These are phyloP conservation scores for Sporisorium graminicola DNA, from an alignment of 1,284 basidiomycete species.

Conservation along the genomic window DNA sequence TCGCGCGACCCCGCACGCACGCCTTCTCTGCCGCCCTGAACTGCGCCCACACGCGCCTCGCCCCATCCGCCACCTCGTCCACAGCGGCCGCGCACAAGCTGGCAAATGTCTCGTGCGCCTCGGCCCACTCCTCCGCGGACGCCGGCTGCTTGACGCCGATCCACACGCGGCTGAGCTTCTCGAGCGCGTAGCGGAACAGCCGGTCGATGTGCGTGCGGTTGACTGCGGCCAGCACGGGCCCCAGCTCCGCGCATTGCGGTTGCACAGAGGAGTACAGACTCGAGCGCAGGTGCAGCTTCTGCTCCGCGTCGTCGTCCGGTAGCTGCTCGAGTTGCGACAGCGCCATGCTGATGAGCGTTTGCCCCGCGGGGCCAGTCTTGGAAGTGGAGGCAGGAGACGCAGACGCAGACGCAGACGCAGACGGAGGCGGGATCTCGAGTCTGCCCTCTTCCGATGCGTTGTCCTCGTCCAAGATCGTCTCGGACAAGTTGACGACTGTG, in stretches of 20 bases:
- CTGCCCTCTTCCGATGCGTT: slow-evolving; percentile 6
- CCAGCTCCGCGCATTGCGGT: not conserved
- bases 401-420: too few species aligned
- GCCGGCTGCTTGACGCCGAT: slow-evolving; percentile 12
- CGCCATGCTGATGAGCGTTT: slow-evolving; percentile 24
- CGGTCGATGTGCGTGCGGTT: slow-evolving; percentile 18
- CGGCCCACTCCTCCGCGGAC: not conserved
- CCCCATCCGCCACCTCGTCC: slow-evolving; percentile 30
- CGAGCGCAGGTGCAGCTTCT: slow-evolving; percentile 20
- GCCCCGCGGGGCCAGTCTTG: not conserved
- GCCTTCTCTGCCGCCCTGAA: not conserved
- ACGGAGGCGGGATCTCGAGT: slow-evolving; percentile 19
- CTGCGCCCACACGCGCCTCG: slow-evolving; percentile 16
- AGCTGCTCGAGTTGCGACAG: slow-evolving; percentile 31
- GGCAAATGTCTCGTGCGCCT: slow-evolving; percentile 10
- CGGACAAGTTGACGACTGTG: slow-evolving; percentile 27
- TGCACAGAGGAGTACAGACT: slow-evolving; percentile 15
- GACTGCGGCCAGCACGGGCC: slow-evolving; percentile 3
- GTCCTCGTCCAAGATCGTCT: slow-evolving; percentile 36
- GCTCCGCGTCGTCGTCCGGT: slow-evolving; percentile 15
- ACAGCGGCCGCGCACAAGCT: slow-evolving; percentile 22
- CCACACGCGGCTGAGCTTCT: slow-evolving; percentile 25
- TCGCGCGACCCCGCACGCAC: slow-evolving; percentile 8
- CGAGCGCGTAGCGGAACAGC: slow-evolving; percentile 28
- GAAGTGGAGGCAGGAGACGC: too few species aligned